Percentiles rank a stretch among this genome's conserved stretches.
Evolutionary conservation across 495 filamentous ascomycete species (phyloP).

Genomic region (Lasiosphaeris hirsuta): DNA sequence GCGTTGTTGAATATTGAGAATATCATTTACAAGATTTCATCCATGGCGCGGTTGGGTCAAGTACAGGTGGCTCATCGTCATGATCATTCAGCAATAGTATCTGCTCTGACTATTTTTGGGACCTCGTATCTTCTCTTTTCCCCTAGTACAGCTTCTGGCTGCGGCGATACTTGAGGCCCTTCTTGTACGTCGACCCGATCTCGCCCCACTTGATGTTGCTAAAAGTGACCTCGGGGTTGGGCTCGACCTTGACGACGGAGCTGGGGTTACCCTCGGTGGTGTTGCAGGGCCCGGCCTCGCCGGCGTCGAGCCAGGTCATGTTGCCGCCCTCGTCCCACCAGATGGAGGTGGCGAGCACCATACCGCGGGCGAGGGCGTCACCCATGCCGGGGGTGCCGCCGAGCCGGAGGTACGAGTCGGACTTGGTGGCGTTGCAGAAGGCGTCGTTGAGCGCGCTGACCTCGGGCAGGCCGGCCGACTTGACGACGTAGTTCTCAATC

Average conservation of each 20-base stretch:
- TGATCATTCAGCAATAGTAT: too few species aligned
- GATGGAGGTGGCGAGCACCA: conserved; percentile 61
- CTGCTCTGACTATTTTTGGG: too few species aligned
- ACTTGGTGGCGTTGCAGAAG: conserved; percentile 59
- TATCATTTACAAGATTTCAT: too few species aligned
- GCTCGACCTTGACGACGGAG: conserved; percentile 44
- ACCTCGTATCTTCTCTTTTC: too few species aligned
- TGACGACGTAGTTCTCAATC: conserved; percentile 25
- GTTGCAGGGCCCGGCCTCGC: conserved; percentile 57
- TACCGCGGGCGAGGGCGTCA: conserved; percentile 53
- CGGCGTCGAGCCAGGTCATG: conserved; percentile 65
- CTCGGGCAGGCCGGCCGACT: conserved; percentile 12
- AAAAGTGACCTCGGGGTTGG: conserved; percentile 55
- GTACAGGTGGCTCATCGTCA: too few species aligned
- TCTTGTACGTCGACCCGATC: conserved; percentile 57
- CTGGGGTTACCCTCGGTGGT: conserved; percentile 48
- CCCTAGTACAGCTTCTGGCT: too few species aligned
- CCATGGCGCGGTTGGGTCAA: too few species aligned
- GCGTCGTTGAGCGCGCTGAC: conserved; percentile 51
- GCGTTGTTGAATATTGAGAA: too few species aligned
- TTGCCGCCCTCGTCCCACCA: conserved; percentile 58
- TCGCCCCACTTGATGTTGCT: conserved; percentile 65
- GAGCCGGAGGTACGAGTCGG: conserved; percentile 44
- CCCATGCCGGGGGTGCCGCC: conserved; percentile 59
- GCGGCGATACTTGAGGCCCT: too few species aligned